Evolutionary conservation across 2,329 filamentous ascomycete species (phyloP).

Genomic region (Arthroderma sp.): DNA sequence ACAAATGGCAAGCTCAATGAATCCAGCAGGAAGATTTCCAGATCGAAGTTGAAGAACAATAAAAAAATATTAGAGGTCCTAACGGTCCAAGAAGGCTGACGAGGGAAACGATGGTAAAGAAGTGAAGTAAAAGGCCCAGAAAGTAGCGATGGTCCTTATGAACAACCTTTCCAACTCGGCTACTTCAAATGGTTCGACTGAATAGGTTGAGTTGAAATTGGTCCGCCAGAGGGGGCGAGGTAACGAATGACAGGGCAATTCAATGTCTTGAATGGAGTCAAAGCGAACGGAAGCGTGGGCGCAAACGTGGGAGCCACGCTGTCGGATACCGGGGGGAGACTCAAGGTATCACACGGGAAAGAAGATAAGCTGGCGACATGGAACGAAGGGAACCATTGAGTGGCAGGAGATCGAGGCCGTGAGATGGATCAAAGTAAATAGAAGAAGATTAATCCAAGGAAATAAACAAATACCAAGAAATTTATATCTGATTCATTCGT

Average conservation of each 20-base stretch:
- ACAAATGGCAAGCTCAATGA: too few species aligned
- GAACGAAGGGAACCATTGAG: slow-evolving; percentile 1
- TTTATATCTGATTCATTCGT: slow-evolving; percentile 5
- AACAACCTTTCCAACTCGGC: background rate
- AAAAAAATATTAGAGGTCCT: too few species aligned
- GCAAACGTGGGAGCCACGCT: slow-evolving; percentile 1
- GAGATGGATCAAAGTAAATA: slow-evolving; percentile 2
- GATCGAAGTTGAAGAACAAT: too few species aligned
- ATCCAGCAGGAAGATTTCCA: too few species aligned
- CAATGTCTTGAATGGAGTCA: background rate
- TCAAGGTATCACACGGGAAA: too few species aligned
- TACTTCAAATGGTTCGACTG: background rate
- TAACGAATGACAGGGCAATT: background rate
- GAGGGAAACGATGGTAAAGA: background rate
- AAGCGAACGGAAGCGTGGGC: slow-evolving; percentile 9
- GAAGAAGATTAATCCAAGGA: background rate
- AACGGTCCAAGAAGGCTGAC: background rate
- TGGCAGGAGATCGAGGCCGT: background rate
- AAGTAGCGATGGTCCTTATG: background rate
- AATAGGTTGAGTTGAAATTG: background rate
- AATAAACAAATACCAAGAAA: background rate
- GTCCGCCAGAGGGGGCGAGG: background rate
- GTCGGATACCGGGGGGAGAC: background rate
- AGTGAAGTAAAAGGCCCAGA: background rate
- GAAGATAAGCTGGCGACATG: too few species aligned